A percentile compares a stretch with the other conserved stretches of the same genome.
These are phyloP conservation scores for Kurtzmaniella quercitrusa DNA, from an alignment of 1,139 yeast genomes.

Conservation along the genomic window DNA sequence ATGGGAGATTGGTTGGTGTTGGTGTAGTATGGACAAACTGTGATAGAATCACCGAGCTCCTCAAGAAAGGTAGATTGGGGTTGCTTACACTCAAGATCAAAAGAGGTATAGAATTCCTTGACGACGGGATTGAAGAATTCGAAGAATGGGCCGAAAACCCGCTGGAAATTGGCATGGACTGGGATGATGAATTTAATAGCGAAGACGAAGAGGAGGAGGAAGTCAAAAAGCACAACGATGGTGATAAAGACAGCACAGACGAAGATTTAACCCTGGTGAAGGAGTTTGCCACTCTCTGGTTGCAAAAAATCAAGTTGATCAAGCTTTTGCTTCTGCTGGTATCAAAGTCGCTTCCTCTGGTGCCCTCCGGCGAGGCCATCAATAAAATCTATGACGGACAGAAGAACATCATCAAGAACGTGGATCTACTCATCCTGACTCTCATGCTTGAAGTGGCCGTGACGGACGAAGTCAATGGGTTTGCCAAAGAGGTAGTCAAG, in stretches of 20 bases:
- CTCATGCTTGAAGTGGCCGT: constrained; percentile 42
- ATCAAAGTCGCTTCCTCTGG: constrained; percentile 48
- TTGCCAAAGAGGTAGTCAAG: constrained; percentile 21
- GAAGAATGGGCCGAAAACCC: constrained; percentile 67
- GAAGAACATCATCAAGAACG: constrained; percentile 25
- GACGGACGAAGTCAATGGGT: constrained; percentile 21
- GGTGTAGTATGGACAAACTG: constrained; percentile 66
- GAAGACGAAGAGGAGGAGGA: constrained; percentile 16
- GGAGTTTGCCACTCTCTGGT: constrained; percentile 44
- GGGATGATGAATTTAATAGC: constrained; percentile 21
- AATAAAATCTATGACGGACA: constrained; percentile 34
- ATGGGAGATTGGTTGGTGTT: constrained; percentile 49
- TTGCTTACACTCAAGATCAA: constrained; percentile 43
- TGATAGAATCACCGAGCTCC: constrained; percentile 36
- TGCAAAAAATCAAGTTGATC: constrained; percentile 48
- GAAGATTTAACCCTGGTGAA: constrained; percentile 21
- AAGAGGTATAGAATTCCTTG: constrained; percentile 43
- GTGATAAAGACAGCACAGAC: background rate
- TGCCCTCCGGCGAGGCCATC: constrained; percentile 27
- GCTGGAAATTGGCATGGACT: constrained; percentile 25
- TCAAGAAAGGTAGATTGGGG: constrained; percentile 48
- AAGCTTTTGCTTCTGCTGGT: constrained; percentile 53
- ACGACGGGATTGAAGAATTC: constrained; percentile 63
- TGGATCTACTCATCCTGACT: constrained; percentile 46
- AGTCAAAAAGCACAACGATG: constrained; percentile 12